Evolutionary conservation across 306 rosid genomes (phyloP).

Genomic region (Argentina anserina): DNA sequence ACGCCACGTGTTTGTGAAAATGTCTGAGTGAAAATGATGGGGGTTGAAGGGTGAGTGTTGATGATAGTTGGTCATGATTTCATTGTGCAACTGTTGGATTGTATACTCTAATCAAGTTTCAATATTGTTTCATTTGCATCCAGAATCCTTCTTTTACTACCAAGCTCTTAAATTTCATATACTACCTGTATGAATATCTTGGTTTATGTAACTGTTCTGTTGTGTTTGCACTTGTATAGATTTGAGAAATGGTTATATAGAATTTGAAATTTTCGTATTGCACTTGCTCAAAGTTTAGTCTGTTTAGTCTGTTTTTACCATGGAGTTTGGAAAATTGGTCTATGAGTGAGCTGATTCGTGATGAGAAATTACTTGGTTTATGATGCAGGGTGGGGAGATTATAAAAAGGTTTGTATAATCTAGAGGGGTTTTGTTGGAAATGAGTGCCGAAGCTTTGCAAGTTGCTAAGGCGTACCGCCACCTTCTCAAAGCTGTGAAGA

Average conservation of each 20-base stretch:
- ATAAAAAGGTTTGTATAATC: not conserved
- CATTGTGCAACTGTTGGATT: not conserved
- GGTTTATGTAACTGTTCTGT: no score
- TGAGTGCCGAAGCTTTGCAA: slow-evolving; percentile 58
- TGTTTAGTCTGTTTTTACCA: not conserved
- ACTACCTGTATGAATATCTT: not conserved
- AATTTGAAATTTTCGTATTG: not conserved
- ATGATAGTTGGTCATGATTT: not conserved
- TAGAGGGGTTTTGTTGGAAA: slow-evolving; percentile 16
- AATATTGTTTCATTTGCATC: not conserved
- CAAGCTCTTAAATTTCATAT: not conserved
- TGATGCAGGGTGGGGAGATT: slow-evolving; percentile 32
- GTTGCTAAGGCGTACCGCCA: slow-evolving; percentile 59
- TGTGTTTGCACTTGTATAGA: not conserved
- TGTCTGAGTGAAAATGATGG: not conserved
- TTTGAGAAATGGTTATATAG: not conserved
- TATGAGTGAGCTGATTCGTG: not conserved
- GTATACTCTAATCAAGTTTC: not conserved
- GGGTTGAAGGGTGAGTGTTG: not conserved
- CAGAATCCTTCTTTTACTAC: no score
- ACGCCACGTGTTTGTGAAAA: not conserved
- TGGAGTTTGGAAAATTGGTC: not conserved
- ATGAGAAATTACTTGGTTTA: not conserved
- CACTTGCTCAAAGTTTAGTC: not conserved
- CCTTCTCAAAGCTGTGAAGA: slow-evolving; percentile 73